These are phyloP conservation scores for Gynochthodes officinalis DNA, from an alignment of 257 asterid species.

Conservation along the genomic window DNA sequence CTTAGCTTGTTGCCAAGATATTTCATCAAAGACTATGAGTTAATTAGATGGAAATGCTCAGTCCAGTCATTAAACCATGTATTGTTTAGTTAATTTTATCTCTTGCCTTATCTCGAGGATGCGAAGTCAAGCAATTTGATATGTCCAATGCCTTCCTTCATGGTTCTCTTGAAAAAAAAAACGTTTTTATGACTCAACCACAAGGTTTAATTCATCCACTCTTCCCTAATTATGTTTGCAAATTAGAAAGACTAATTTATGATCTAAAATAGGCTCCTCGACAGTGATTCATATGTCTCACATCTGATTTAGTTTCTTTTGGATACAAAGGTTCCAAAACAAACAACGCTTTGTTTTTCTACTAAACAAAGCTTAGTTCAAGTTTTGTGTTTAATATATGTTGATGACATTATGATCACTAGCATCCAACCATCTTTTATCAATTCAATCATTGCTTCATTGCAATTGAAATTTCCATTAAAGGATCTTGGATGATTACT, in stretches of 20 bases:
- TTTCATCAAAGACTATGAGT: not conserved
- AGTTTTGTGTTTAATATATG: no score
- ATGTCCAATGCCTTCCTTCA: slow-evolving; percentile 4
- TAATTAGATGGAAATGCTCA: no score
- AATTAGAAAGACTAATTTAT: not conserved
- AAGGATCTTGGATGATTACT: not conserved
- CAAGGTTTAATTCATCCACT: not conserved
- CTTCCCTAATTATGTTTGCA: not conserved
- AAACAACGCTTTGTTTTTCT: no score
- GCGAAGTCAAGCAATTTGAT: not conserved
- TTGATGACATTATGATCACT: no score
- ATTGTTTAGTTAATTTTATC: not conserved
- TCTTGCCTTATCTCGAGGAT: not conserved
- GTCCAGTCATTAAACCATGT: not conserved
- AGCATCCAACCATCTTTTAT: no score
- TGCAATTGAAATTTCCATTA: no score
- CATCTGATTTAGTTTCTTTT: not conserved
- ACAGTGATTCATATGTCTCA: not conserved
- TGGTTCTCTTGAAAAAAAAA: not conserved
- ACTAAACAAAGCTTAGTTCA: not conserved
- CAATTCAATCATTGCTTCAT: no score
- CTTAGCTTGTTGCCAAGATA: not conserved
- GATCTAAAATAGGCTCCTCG: slow-evolving; percentile 2
- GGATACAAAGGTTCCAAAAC: not conserved
- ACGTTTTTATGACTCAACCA: not conserved